phyloP scores from a whole-genome alignment of 495 filamentous ascomycete genomes.

The Jackrogersella minutella region DNA sequence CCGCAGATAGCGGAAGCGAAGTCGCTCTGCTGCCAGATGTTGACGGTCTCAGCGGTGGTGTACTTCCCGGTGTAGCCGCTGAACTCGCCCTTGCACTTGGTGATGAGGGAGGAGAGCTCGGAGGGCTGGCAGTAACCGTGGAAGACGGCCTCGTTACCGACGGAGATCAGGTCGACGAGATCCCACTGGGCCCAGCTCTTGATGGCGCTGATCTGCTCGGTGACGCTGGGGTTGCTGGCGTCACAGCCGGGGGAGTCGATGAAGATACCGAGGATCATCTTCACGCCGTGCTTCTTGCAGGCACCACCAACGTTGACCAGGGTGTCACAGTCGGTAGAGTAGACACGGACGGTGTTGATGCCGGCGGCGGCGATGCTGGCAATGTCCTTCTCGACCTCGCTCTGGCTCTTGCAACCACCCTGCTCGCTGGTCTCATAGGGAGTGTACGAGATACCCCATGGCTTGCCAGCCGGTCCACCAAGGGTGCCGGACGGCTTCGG shows the following conservation, averaged over 20 bases:
- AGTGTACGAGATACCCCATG: conserved; percentile 93
- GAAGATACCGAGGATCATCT: conserved; percentile 86
- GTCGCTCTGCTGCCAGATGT: conserved; percentile 66
- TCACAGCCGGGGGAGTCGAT: conserved; percentile 69
- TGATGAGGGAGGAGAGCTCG: conserved; percentile 75
- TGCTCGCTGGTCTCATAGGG: conserved; percentile 66
- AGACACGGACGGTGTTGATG: conserved; percentile 84
- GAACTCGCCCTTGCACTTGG: conserved; percentile 58
- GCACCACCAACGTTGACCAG: conserved; percentile 77
- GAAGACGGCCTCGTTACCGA: conserved; percentile 91
- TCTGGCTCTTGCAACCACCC: conserved; percentile 72
- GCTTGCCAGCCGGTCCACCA: conserved; percentile 58
- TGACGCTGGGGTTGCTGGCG: conserved; percentile 57
- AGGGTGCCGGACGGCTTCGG: conserved; percentile 39
- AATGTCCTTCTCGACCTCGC: conserved; percentile 71
- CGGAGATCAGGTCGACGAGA: conserved; percentile 77
- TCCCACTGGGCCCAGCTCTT: conserved; percentile 77
- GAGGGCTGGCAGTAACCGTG: conserved; percentile 67
- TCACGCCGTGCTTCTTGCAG: conserved; percentile 67
- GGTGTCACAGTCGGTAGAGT: conserved; percentile 88
- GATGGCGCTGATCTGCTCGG: conserved; percentile 76
- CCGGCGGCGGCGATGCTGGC: conserved; percentile 72
- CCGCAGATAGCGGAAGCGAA: conserved; percentile 68
- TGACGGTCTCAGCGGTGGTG: conserved; percentile 88
- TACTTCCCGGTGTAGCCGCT: conserved; percentile 77